phyloP scores from a whole-genome alignment of 768 basidiomycete species.

The Scleroderma citrinum region DNA sequence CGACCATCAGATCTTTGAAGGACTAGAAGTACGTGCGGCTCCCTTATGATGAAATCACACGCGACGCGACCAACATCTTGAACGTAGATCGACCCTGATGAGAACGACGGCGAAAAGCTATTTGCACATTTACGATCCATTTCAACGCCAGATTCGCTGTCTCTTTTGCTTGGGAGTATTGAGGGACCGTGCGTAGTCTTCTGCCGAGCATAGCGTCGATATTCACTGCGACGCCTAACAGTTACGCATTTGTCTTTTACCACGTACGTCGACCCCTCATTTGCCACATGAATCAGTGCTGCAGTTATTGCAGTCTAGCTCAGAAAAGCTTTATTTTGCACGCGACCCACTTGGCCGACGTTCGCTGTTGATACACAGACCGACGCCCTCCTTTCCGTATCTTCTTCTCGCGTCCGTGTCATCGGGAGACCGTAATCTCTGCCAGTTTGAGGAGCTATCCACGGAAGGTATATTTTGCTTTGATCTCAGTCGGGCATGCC shows the following conservation, averaged over 20 bases:
- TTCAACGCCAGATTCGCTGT: slow-evolving; percentile 36
- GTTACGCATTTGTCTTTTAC: slow-evolving; percentile 79
- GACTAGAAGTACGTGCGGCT: slow-evolving; percentile 51
- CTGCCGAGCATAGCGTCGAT: background rate
- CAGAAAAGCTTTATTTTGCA: slow-evolving; percentile 57
- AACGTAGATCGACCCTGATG: slow-evolving; percentile 45
- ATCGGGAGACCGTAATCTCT: slow-evolving; percentile 38
- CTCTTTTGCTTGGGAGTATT: slow-evolving; percentile 47
- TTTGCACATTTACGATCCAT: slow-evolving; percentile 28
- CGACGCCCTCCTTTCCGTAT: slow-evolving; percentile 41
- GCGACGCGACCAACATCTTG: background rate
- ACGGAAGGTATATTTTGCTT: slow-evolving; percentile 54
- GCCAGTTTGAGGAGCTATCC: slow-evolving; percentile 54
- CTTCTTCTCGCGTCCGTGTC: slow-evolving; percentile 67
- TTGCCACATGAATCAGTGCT: background rate
- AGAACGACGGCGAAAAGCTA: slow-evolving; percentile 69
- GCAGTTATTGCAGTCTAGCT: slow-evolving; percentile 31
- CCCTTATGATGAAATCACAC: background rate
- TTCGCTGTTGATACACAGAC: slow-evolving; percentile 71
- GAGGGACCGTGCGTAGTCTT: slow-evolving; percentile 72
- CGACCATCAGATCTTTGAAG: slow-evolving; percentile 59
- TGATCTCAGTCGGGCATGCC: slow-evolving; percentile 32
- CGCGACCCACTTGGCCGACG: slow-evolving; percentile 83
- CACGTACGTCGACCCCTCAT: slow-evolving; percentile 41
- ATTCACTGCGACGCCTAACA: slow-evolving; percentile 21